Evolutionary conservation across 2,329 filamentous ascomycete genomes (phyloP).

Genomic region (Hypoxylon sp.): DNA sequence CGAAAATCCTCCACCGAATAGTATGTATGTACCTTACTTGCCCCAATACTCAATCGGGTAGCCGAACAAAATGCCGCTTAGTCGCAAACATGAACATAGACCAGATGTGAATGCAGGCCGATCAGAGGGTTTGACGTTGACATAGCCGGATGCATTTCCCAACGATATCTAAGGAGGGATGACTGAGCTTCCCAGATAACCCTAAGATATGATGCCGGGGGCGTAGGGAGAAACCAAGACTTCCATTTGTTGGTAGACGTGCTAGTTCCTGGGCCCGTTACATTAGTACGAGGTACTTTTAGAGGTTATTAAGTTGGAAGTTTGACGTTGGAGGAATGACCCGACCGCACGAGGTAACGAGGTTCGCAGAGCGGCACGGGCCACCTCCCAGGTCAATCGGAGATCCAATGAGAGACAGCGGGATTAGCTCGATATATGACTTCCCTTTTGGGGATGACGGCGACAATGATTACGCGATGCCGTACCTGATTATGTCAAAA

Average conservation of each 20-base stretch:
- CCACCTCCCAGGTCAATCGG: constrained; percentile 34
- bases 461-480: constrained; percentile 40
- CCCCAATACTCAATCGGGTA: not conserved
- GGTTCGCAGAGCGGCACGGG: constrained; percentile 40
- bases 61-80: constrained; percentile 11
- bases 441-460: constrained; percentile 35
- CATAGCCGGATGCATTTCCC: constrained; percentile 11
- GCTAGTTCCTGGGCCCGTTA: constrained; percentile 24
- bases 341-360: constrained; percentile 38
- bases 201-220: constrained; percentile 4
- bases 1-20: constrained; percentile 23
- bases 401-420: constrained; percentile 40
- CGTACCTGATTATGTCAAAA: constrained; percentile 43
- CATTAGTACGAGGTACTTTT: constrained; percentile 16
- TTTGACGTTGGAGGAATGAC: constrained; percentile 41
- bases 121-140: constrained; percentile 6
- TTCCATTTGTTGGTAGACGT: constrained; percentile 17
- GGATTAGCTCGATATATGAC: constrained; percentile 35
- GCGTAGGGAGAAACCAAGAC: constrained; percentile 21
- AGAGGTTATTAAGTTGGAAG: constrained; percentile 30
- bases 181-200: constrained; percentile 4
- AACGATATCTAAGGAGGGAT: constrained; percentile 1
- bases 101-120: constrained; percentile 10
- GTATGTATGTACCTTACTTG: not conserved
- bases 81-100: constrained; percentile 4